These are phyloP conservation scores for Nitzschia putrida DNA, from an alignment of 108 stramenopile species.

Conservation along the genomic window DNA sequence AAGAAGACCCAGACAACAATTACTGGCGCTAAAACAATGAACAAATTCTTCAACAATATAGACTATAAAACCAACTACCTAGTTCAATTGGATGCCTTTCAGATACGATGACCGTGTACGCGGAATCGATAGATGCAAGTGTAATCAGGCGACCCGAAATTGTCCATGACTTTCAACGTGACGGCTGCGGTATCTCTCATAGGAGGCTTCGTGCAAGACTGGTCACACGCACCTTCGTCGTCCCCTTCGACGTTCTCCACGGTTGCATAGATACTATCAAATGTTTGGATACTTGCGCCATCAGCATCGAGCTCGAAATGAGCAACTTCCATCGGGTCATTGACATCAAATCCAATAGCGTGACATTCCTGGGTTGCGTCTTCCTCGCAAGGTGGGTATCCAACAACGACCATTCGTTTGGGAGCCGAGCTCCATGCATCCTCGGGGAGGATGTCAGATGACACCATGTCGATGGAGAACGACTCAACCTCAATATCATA, in stretches of 20 bases:
- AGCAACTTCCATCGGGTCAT: constrained; percentile 52
- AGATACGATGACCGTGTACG: constrained; percentile 59
- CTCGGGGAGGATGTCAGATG: constrained; percentile 28
- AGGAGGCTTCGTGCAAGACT: constrained; percentile 33
- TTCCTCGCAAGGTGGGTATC: constrained; percentile 61
- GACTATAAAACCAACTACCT: no score
- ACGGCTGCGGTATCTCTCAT: constrained; percentile 36
- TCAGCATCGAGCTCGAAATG: constrained; percentile 53
- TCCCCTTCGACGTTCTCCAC: constrained; percentile 16
- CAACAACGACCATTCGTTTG: constrained; percentile 55
- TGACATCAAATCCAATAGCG: constrained; percentile 57
- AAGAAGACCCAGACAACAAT: no score
- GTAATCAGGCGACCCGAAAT: constrained; percentile 74
- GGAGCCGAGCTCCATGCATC: constrained; percentile 54
- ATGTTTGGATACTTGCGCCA: constrained; percentile 41
- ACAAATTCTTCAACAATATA: no score
- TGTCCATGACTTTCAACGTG: constrained; percentile 62
- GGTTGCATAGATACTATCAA: constrained; percentile 27
- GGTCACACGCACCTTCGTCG: constrained; percentile 30
- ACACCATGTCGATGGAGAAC: constrained; percentile 67
- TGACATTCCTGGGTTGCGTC: constrained; percentile 27
- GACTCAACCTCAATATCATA: constrained; percentile 56
- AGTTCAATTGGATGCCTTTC: no score
- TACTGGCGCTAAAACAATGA: no score
- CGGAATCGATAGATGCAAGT: constrained; percentile 82